Percentiles rank a stretch among this genome's conserved stretches.
Conservation (phyloP, 2,329 filamentous ascomycete species). For the Curvularia eragrostidis region DNA sequence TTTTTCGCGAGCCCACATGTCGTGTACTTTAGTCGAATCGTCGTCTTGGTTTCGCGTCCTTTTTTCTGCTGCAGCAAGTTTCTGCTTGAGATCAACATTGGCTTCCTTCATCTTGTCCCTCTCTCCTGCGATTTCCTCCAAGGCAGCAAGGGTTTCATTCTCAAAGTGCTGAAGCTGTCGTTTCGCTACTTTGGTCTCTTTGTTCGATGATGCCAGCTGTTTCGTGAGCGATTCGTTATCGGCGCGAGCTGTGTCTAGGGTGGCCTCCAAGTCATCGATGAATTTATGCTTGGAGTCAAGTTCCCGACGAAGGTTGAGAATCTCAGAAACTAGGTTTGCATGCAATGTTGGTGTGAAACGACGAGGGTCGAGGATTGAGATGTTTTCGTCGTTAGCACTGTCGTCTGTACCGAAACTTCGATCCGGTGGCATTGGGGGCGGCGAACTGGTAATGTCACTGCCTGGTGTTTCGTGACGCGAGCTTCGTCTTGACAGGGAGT, state of each 20-base stretch:
- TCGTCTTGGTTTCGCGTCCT: conserved; percentile 81
- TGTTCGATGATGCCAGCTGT: conserved; percentile 67
- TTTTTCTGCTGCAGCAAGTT: conserved; percentile 79
- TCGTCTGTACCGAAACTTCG: conserved; percentile 59
- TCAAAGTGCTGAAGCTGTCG: conserved; percentile 87
- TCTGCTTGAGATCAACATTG: conserved; percentile 73
- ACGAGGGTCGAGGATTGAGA: conserved; percentile 82
- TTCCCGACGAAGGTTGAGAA: conserved; percentile 83
- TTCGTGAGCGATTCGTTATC: conserved; percentile 76
- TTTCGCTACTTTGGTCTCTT: conserved; percentile 81
- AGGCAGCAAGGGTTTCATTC: conserved; percentile 82
- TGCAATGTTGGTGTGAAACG: conserved; percentile 95
- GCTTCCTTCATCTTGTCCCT: conserved; percentile 82
- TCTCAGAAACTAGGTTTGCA: conserved; percentile 93
- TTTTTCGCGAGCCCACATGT: conserved; percentile 83
- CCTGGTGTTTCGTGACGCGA: conserved; percentile 65
- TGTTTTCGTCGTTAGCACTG: conserved; percentile 66
- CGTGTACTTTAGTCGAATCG: conserved; percentile 77
- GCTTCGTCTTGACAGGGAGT: conserved; percentile 66
- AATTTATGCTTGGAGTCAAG: conserved; percentile 87
- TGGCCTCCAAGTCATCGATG: conserved; percentile 83
- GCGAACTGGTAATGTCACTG: conserved; percentile 71
- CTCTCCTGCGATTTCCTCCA: conserved; percentile 83
- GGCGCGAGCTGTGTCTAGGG: conserved; percentile 71
- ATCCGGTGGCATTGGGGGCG: conserved; percentile 61